Percentiles rank a stretch among this genome's conserved stretches.
Conservation (phyloP, 176 grass and related monocot species). For the Carex parvula region DNA sequence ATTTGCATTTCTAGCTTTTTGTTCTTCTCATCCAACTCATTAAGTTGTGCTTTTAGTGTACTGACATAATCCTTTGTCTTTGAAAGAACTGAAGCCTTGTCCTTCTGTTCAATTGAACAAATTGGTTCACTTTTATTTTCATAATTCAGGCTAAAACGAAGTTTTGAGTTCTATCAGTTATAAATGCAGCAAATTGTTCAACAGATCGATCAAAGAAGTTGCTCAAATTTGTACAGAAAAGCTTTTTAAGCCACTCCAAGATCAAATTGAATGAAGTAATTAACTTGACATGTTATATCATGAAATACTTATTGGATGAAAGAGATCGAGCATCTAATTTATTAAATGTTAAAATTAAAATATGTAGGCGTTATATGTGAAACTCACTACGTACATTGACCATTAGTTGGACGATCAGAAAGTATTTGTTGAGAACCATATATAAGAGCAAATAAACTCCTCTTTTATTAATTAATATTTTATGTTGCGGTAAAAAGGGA, state of each 20-base stretch:
- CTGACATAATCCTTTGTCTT: constrained; percentile 65
- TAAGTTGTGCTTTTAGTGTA: constrained; percentile 43
- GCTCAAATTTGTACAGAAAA: neutral
- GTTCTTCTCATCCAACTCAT: constrained; percentile 76
- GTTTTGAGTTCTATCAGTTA: neutral
- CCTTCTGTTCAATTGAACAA: constrained; percentile 40
- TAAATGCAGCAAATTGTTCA: neutral
- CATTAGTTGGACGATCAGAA: neutral
- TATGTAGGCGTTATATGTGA: neutral
- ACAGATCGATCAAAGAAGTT: neutral
- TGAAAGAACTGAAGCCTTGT: constrained; percentile 81
- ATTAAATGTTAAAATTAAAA: neutral
- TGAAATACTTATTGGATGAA: neutral
- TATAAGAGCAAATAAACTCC: neutral
- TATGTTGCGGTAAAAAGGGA: neutral
- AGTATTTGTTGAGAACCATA: neutral
- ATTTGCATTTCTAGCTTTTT: constrained; percentile 42
- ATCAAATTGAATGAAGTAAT: neutral
- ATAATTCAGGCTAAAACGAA: neutral
- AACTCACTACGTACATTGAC: too few relatives aligned
- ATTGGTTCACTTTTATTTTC: neutral
- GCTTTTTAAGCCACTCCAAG: neutral
- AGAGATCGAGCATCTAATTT: neutral
- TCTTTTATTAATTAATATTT: neutral
- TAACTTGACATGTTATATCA: neutral